A percentile compares a stretch with the other conserved stretches of the same genome.
Conservation (phyloP, 2,329 filamentous ascomycete species). For the Raffaelea ambrosiae region DNA sequence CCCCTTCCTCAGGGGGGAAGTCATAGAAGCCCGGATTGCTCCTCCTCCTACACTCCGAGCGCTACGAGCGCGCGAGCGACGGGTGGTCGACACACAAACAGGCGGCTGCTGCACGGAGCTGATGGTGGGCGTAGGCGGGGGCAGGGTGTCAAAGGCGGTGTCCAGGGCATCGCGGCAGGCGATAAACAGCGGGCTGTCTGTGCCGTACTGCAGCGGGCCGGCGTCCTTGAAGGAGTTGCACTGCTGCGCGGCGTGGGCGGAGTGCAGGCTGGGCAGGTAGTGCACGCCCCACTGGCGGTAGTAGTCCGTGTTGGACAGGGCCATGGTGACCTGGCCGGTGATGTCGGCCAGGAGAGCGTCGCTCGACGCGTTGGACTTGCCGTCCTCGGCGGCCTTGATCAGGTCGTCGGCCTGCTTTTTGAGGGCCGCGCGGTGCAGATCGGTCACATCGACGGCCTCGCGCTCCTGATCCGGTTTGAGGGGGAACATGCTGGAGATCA, state of each 20-base stretch:
- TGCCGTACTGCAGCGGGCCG: slow-evolving; percentile 46
- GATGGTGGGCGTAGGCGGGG: slow-evolving; percentile 31
- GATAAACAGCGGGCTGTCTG: slow-evolving; percentile 40
- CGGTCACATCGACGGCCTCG: not conserved
- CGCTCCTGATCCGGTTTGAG: slow-evolving; percentile 31
- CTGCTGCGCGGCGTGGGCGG: slow-evolving; percentile 46
- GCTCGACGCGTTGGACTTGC: slow-evolving; percentile 20
- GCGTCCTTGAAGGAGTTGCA: slow-evolving; percentile 57
- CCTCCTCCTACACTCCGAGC: too few relatives aligned
- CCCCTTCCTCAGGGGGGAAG: too few relatives aligned
- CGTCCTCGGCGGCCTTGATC: slow-evolving; percentile 18
- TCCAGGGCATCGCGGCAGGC: slow-evolving; percentile 41
- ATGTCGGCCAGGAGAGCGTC: slow-evolving; percentile 42
- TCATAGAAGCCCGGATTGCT: too few relatives aligned
- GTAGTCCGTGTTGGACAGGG: slow-evolving; percentile 27
- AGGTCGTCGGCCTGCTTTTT: slow-evolving; percentile 1
- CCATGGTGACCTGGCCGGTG: slow-evolving; percentile 41
- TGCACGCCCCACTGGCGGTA: slow-evolving; percentile 47
- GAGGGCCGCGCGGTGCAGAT: slow-evolving; percentile 5
- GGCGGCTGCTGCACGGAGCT: too few relatives aligned
- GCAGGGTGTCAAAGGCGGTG: slow-evolving; percentile 36
- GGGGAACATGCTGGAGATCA: slow-evolving; percentile 36
- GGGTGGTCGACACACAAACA: too few relatives aligned
- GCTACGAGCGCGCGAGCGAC: too few relatives aligned
- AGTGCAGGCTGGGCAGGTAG: slow-evolving; percentile 47